Evolutionary conservation across 805 yeast genomes (phyloP).

Genomic region (Ogataea nakhonphanomensis): DNA sequence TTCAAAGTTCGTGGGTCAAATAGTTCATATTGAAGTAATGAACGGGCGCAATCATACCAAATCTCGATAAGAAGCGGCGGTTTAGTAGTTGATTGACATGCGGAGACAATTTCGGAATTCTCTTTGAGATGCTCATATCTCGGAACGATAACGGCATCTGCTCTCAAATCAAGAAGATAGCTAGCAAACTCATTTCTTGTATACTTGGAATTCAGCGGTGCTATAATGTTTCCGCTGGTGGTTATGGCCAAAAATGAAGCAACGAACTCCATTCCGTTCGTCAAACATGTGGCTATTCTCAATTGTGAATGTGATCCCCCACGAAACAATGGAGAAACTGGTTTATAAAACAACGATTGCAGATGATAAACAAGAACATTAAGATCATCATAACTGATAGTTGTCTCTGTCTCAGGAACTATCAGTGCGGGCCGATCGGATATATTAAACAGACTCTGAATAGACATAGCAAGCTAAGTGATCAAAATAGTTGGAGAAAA

Average conservation of each 20-base stretch:
- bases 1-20: conserved; percentile 14
- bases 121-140: conserved; percentile 39
- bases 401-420: conserved; percentile 43
- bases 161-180: conserved; percentile 57
- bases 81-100: conserved; percentile 32
- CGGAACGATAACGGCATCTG: conserved; percentile 57
- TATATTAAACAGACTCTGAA: conserved; percentile 20
- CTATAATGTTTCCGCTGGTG: conserved; percentile 55
- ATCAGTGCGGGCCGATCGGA: conserved; percentile 41
- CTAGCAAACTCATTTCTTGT: conserved; percentile 60
- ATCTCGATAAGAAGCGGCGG: conserved; percentile 57
- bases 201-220: conserved; percentile 66
- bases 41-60: conserved; percentile 40
- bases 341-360: conserved; percentile 43
- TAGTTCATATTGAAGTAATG: conserved; percentile 40
- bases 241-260: conserved; percentile 56
- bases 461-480: conserved; percentile 5
- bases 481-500: neutral
- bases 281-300: conserved; percentile 57
- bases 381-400: conserved; percentile 43
- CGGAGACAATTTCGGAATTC: conserved; percentile 30
- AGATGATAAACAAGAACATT: conserved; percentile 44
- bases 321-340: conserved; percentile 39
- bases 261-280: conserved; percentile 58
- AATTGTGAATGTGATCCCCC: conserved; percentile 34